Conservation (phyloP, 2,329 filamentous ascomycete genomes). For the Fusarium nanum region DNA sequence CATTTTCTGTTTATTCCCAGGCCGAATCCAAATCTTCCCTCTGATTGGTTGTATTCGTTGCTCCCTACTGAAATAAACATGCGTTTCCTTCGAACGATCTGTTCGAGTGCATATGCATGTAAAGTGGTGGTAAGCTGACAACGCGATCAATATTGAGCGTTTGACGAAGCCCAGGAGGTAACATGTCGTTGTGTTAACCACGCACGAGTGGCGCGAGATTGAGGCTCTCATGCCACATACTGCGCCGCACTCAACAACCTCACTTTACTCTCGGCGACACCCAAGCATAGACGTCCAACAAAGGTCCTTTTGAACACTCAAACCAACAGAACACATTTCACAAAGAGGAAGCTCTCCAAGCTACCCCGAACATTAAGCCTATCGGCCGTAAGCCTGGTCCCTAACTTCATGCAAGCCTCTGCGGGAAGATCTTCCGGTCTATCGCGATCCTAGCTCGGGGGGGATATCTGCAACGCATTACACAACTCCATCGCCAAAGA, state of each 20-base stretch:
- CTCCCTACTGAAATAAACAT: background rate
- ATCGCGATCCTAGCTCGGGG: conserved; percentile 20
- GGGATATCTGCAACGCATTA: conserved; percentile 15
- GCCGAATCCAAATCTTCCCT: background rate
- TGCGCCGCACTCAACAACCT: conserved; percentile 4
- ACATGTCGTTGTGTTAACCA: background rate
- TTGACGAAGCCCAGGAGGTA: background rate
- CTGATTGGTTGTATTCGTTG: background rate
- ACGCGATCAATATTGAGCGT: background rate
- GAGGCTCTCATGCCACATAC: background rate
- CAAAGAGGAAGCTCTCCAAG: background rate
- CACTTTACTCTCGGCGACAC: background rate
- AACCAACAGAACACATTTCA: background rate
- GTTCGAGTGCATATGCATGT: background rate
- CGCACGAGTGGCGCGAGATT: conserved; percentile 10
- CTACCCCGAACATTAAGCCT: background rate
- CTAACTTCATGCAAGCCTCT: conserved; percentile 23
- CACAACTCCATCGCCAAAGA: conserved; percentile 31
- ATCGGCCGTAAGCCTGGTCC: background rate
- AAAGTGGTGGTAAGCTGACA: background rate
- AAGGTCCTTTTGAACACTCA: background rate
- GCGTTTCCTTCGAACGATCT: background rate
- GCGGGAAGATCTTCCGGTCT: conserved; percentile 33
- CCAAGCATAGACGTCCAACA: background rate
- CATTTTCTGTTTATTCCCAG: background rate